Evolutionary conservation across 176 grass and related monocot species (phyloP), one percentile per base, ranked within the genome.

Genomic region (Bonia amplexicaulis): DNA sequence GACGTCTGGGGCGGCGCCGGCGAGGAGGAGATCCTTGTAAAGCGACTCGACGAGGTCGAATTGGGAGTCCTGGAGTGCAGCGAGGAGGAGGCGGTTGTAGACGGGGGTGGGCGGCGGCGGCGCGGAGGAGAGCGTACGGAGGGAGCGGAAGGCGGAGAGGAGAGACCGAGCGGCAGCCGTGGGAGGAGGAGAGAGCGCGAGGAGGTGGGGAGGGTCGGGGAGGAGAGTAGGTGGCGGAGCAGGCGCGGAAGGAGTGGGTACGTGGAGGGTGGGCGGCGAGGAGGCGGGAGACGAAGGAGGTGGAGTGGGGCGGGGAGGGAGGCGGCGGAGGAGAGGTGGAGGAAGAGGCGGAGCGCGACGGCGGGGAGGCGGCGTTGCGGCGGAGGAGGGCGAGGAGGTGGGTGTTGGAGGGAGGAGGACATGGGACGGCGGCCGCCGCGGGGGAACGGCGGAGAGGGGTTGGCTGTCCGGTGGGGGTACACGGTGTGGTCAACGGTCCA

Each of bases 11-110:
- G 87, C 66, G 58, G 92, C 84, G 16, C 96, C 84, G 3, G 88
- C 78, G 23, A 95, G 67, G 19, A 93, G 87, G 57, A 98, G 91
- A 81, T 98, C 96, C 69, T 95, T 95, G 75, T 93, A 98, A 41
- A 95, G 80, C 2, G 80, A 54, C 77, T 98, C 93, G 14, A 95
- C 89, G 62, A 95, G 86, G 29, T 98, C 93, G 42, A 92, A 49
- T 17, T 86, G 91, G 19, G 80, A 58, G 47, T 81, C 86, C 15
- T 39, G 82, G 72, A 98, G 87, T 17, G 96, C 90, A 53, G 85
- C 78, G 83, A 87, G 76, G 5, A 98, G 77, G 74, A 95, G 93
- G 17, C 85, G 87, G 49, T 91, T 95, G 87, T 98, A 98, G 55
- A 95, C 54, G 12, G 93, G 80, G 31, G 88, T 87, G 68, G 96